Conservation (phyloP, 257 asterid species). For the Anisodus acutangulus region DNA sequence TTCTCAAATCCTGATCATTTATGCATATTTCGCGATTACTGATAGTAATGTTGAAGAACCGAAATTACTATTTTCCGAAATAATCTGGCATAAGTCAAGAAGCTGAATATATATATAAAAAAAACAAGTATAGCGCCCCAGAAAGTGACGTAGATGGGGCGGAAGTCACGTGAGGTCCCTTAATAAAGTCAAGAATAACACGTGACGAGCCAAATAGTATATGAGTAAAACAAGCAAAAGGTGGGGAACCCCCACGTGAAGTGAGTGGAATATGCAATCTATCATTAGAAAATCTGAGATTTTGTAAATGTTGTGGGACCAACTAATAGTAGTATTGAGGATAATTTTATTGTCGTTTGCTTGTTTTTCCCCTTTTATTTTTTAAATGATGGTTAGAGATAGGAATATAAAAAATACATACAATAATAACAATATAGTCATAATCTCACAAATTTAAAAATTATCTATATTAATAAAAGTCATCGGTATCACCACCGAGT, state of each 20-base stretch:
- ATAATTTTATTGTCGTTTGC: not conserved
- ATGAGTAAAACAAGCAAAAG: not conserved
- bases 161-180: not conserved
- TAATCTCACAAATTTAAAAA: too few species aligned
- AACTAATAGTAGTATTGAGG: not conserved
- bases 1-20: too few species aligned
- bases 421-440: too few species aligned
- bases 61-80: too few species aligned
- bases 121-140: too few species aligned
- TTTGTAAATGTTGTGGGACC: not conserved
- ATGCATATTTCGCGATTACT: too few species aligned
- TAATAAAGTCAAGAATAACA: conserved; percentile 22
- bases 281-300: not conserved
- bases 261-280: not conserved
- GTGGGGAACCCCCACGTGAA: conserved; percentile 22
- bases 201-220: not conserved
- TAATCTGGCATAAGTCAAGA: too few species aligned
- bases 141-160: not conserved
- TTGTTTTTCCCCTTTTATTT: not conserved
- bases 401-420: too few species aligned
- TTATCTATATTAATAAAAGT: too few species aligned
- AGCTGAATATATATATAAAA: too few species aligned
- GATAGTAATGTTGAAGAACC: too few species aligned
- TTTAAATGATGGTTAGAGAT: not conserved
- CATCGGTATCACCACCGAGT: too few species aligned